A percentile compares a stretch with the other conserved stretches of the same genome.
Conservation (phyloP, 169 alveolate species). For the Cryptosporidium viatorum region DNA sequence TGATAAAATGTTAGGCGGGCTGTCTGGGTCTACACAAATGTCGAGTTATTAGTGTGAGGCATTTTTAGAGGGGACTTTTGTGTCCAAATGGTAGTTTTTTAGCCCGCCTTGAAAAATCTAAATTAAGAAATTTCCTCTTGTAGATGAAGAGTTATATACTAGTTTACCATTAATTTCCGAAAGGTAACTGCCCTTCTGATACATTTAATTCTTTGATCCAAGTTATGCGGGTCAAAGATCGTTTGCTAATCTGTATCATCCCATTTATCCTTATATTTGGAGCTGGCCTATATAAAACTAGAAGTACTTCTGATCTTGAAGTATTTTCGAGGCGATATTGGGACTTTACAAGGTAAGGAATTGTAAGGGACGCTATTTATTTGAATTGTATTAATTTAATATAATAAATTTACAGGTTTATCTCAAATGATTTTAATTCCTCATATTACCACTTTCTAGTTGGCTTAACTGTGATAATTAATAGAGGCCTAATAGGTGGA, state of each 20-base stretch:
- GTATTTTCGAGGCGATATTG: conserved; percentile 16
- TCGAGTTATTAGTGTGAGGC: conserved; percentile 59
- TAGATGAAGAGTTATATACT: too few species aligned
- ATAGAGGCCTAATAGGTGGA: conserved; percentile 30
- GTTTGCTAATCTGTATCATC: not conserved
- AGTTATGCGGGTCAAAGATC: conserved; percentile 6
- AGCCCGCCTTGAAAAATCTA: conserved; percentile 8
- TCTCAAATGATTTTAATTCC: not conserved
- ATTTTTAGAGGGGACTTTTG: not conserved
- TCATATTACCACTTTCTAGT: not conserved
- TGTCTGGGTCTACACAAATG: conserved; percentile 71
- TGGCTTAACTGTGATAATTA: conserved; percentile 9
- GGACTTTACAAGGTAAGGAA: conserved; percentile 48
- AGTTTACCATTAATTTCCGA: not conserved
- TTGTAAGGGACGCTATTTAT: not conserved
- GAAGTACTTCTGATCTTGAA: not conserved
- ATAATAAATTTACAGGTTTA: not conserved
- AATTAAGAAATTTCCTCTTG: not conserved
- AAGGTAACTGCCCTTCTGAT: not conserved
- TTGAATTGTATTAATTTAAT: not conserved
- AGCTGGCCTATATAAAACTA: not conserved
- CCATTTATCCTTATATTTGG: conserved; percentile 6
- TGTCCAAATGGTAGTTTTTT: not conserved
- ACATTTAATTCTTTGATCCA: not conserved
- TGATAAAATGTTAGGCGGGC: conserved; percentile 58